Conservation (phyloP, 2,329 filamentous ascomycete genomes). For the Sporothrix luriei region DNA sequence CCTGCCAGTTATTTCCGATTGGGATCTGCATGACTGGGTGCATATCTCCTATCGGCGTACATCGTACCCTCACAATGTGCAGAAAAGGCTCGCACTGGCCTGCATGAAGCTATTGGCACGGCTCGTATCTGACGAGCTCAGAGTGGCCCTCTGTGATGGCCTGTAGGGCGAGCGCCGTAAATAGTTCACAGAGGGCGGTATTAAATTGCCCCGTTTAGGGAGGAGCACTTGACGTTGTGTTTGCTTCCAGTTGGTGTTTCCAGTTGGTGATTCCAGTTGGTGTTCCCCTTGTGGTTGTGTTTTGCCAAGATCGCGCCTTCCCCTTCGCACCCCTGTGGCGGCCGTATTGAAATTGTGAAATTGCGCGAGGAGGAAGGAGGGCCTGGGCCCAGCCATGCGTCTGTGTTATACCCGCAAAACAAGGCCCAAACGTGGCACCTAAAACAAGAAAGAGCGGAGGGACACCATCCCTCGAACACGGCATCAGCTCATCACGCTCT, state of each 20-base stretch:
- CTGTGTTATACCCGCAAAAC: not conserved
- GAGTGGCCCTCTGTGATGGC: not conserved
- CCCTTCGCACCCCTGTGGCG: not conserved
- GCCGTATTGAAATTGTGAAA: slow-evolving; percentile 26
- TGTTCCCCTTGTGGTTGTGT: not conserved
- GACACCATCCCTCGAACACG: slow-evolving; percentile 8
- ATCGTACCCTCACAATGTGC: slow-evolving; percentile 11
- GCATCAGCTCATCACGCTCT: not conserved
- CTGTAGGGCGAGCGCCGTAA: not conserved
- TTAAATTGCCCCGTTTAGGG: not conserved
- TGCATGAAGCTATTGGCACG: not conserved
- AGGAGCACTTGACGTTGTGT: not conserved
- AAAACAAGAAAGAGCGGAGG: slow-evolving; percentile 2
- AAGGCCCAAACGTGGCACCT: slow-evolving; percentile 10
- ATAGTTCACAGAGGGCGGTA: not conserved
- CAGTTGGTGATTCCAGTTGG: not conserved
- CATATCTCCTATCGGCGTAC: not conserved
- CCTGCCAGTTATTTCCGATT: slow-evolving; percentile 17
- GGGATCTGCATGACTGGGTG: slow-evolving; percentile 9
- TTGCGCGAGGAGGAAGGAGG: slow-evolving; percentile 23
- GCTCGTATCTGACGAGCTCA: not conserved
- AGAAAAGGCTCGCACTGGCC: not conserved
- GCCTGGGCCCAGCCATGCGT: not conserved
- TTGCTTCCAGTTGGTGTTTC: not conserved
- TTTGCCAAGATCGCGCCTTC: slow-evolving; percentile 30